A percentile compares a stretch with the other conserved stretches of the same genome.
Evolutionary conservation across 1,284 basidiomycete species (phyloP).

Genomic region (Ganoderma leucocontextum): DNA sequence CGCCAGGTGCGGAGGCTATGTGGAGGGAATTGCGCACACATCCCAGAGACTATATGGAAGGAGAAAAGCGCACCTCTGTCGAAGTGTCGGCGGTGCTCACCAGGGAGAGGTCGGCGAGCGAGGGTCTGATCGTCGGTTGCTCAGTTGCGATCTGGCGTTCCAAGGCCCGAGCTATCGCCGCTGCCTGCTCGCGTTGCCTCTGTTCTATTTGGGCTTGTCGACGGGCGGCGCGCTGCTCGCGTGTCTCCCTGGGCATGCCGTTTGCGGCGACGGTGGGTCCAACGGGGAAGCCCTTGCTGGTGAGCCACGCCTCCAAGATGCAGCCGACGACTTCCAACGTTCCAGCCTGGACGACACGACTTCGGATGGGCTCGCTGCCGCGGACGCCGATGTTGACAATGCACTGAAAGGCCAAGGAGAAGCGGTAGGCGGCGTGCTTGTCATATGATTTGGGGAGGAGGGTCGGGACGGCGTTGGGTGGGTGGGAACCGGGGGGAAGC

Average conservation of each 20-base stretch:
- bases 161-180: slow-evolving; percentile 63
- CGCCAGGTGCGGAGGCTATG: background rate
- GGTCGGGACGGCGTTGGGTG: slow-evolving; percentile 59
- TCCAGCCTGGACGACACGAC: slow-evolving; percentile 95
- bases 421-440: slow-evolving; percentile 86
- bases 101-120: slow-evolving; percentile 19
- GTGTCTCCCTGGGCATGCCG: slow-evolving; percentile 72
- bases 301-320: slow-evolving; percentile 93
- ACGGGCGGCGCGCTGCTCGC: slow-evolving; percentile 72
- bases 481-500: slow-evolving; percentile 63
- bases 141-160: slow-evolving; percentile 55
- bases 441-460: slow-evolving; percentile 78
- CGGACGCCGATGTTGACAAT: slow-evolving; percentile 98
- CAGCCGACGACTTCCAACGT: slow-evolving; percentile 95
- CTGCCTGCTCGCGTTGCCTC: slow-evolving; percentile 66
- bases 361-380: slow-evolving; percentile 92
- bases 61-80: slow-evolving; percentile 34
- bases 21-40: background rate
- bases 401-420: slow-evolving; percentile 95
- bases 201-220: slow-evolving; percentile 60
- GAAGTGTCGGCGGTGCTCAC: slow-evolving; percentile 18
- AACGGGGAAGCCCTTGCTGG: slow-evolving; percentile 82
- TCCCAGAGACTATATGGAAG: background rate
- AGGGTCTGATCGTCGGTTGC: slow-evolving; percentile 25
- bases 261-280: slow-evolving; percentile 71